phyloP scores from a whole-genome alignment of 75 land plant species.

The Pseudotsuga menziesii region DNA sequence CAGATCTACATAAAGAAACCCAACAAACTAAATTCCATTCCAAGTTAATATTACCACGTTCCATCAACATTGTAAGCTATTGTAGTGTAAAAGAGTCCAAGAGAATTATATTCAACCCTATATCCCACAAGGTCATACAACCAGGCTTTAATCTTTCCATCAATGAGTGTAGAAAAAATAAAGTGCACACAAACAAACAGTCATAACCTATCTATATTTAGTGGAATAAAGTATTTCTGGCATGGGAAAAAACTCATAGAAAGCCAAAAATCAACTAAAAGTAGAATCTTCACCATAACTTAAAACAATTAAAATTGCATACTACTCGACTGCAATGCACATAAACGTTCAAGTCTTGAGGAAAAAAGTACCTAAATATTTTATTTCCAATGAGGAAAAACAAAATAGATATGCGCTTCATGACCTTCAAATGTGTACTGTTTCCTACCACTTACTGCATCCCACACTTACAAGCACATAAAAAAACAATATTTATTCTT shows the following conservation, averaged over 20 bases:
- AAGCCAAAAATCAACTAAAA: conserved; percentile 4
- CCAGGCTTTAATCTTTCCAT: conserved; percentile 87
- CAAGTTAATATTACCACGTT: conserved; percentile 34
- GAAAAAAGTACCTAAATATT: conserved; percentile 53
- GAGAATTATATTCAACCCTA: conserved; percentile 88
- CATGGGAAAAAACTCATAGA: not conserved
- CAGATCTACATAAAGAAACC: too few relatives aligned
- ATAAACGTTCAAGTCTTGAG: not conserved
- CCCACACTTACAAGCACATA: conserved; percentile 13
- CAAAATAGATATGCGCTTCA: conserved; percentile 70
- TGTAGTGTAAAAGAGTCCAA: conserved; percentile 66
- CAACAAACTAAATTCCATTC: too few relatives aligned
- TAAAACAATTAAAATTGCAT: too few relatives aligned
- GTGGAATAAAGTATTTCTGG: too few relatives aligned
- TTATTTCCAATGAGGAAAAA: conserved; percentile 71
- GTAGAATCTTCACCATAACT: too few relatives aligned
- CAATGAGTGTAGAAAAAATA: conserved; percentile 66
- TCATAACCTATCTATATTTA: too few relatives aligned
- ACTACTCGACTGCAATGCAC: not conserved
- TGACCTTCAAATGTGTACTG: too few relatives aligned
- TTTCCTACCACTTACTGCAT: too few relatives aligned
- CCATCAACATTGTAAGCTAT: conserved; percentile 84
- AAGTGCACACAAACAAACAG: too few relatives aligned
- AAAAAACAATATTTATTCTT: too few relatives aligned
- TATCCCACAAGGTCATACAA: too few relatives aligned